Evolutionary conservation across 2,329 filamentous ascomycete species (phyloP).

Genomic region (Penicillium sp.): DNA sequence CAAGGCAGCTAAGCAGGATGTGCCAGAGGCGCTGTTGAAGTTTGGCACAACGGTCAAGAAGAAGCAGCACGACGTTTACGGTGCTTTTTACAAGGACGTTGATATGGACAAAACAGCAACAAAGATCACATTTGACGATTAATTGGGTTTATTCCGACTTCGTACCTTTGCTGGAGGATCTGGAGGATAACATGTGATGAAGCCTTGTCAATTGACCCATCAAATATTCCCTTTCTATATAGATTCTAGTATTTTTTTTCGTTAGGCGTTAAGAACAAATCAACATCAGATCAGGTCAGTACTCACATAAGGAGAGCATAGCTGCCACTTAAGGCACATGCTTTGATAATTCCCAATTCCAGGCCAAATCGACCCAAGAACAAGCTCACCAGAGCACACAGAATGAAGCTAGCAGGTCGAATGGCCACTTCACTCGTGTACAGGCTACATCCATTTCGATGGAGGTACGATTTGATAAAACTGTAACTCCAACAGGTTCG

Average conservation of each 20-base stretch:
- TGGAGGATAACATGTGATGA: slow-evolving; percentile 20
- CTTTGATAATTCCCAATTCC: slow-evolving; percentile 43
- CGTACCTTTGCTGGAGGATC: slow-evolving; percentile 8
- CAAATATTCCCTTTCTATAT: slow-evolving; percentile 37
- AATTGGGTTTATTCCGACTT: slow-evolving; percentile 25
- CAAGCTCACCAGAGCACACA: slow-evolving; percentile 48
- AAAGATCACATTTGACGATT: slow-evolving; percentile 84
- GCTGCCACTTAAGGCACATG: slow-evolving; percentile 52
- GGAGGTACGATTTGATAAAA: slow-evolving; percentile 71
- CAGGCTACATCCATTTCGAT: slow-evolving; percentile 46
- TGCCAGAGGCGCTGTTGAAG: slow-evolving; percentile 87
- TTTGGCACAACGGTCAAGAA: slow-evolving; percentile 99
- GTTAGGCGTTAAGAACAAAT: slow-evolving; percentile 23
- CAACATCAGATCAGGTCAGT: slow-evolving; percentile 37
- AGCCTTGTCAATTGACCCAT: slow-evolving; percentile 26
- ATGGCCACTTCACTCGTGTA: slow-evolving; percentile 48
- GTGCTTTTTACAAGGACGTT: slow-evolving; percentile 91
- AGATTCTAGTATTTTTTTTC: slow-evolving; percentile 30
- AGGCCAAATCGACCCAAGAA: slow-evolving; percentile 35
- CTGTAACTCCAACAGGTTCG: slow-evolving; percentile 75
- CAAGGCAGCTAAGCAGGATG: slow-evolving; percentile 84
- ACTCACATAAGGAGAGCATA: slow-evolving; percentile 64
- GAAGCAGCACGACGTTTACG: slow-evolving; percentile 94
- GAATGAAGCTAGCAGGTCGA: slow-evolving; percentile 44
- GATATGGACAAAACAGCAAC: slow-evolving; percentile 79